Evolutionary conservation across 108 stramenopile species (phyloP).

Genomic region (Nannochloropsis oceanica): DNA sequence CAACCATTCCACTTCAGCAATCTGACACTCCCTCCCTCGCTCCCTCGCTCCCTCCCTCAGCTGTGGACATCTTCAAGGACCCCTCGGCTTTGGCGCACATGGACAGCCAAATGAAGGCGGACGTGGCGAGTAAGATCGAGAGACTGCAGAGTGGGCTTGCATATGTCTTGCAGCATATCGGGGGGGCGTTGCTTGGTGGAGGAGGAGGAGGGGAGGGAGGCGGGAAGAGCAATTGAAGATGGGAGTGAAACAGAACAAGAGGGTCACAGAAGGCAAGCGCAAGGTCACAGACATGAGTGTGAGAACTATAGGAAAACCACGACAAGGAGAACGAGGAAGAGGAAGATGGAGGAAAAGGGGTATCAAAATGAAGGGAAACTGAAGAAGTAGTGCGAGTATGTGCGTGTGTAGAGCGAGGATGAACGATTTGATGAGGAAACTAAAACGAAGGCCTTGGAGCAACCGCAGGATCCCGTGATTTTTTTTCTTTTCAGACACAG

Average conservation of each 20-base stretch:
- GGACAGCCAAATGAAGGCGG: neutral
- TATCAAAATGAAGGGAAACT: neutral
- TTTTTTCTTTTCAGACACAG: too few relatives aligned
- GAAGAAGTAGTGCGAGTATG: too few relatives aligned
- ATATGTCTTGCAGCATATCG: neutral
- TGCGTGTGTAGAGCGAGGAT: too few relatives aligned
- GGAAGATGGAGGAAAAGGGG: neutral
- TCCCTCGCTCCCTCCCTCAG: neutral
- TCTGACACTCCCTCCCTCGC: neutral
- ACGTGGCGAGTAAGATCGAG: neutral
- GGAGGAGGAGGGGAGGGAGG: neutral
- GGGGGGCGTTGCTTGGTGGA: neutral
- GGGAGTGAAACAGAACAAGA: neutral
- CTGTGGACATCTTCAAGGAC: neutral
- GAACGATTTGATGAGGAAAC: too few relatives aligned
- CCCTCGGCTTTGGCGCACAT: neutral
- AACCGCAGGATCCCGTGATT: too few relatives aligned
- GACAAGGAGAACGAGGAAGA: neutral
- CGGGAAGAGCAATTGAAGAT: neutral
- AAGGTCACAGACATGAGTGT: too few relatives aligned
- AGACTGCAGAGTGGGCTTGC: neutral
- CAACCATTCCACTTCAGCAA: too few relatives aligned
- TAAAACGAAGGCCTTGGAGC: too few relatives aligned
- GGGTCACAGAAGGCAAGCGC: neutral
- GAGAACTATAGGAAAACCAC: too few relatives aligned